These are phyloP conservation scores for Saccharomycopsis sp. DNA, from an alignment of 805 yeast species.

Conservation along the genomic window DNA sequence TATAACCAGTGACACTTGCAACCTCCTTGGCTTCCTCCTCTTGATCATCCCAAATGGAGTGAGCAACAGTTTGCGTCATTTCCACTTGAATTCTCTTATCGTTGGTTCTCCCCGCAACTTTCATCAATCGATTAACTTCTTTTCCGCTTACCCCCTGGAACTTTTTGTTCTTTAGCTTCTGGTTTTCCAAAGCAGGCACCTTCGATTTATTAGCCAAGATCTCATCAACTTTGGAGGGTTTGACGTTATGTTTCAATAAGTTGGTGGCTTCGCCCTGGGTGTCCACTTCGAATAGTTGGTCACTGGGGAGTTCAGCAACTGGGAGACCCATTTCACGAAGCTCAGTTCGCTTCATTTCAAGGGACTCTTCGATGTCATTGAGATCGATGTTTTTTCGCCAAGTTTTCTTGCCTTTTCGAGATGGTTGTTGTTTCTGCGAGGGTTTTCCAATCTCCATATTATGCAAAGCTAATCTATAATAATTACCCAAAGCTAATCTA, in stretches of 20 bases:
- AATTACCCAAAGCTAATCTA: too few relatives aligned
- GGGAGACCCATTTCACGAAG: slow-evolving; percentile 43
- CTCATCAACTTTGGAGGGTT: slow-evolving; percentile 52
- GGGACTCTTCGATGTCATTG: slow-evolving; percentile 63
- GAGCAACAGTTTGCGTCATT: too few relatives aligned
- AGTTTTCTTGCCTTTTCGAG: slow-evolving; percentile 87
- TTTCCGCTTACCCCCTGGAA: slow-evolving; percentile 59
- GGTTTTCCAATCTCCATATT: slow-evolving; percentile 47
- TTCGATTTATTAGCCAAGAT: slow-evolving; percentile 75
- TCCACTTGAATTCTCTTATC: too few relatives aligned
- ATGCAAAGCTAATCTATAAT: too few relatives aligned
- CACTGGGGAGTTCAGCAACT: slow-evolving; percentile 33
- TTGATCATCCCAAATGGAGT: slow-evolving; percentile 67
- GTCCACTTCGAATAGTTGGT: slow-evolving; percentile 58
- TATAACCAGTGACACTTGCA: slow-evolving; percentile 38
- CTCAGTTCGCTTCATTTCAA: slow-evolving; percentile 65
- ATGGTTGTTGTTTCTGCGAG: slow-evolving; percentile 56
- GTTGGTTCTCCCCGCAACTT: slow-evolving; percentile 65
- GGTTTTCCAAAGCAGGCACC: slow-evolving; percentile 54
- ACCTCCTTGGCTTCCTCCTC: slow-evolving; percentile 21
- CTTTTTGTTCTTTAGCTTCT: slow-evolving; percentile 32
- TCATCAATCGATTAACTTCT: slow-evolving; percentile 60
- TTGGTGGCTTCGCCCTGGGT: slow-evolving; percentile 50
- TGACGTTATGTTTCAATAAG: slow-evolving; percentile 36
- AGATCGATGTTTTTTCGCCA: slow-evolving; percentile 93